Evolutionary conservation across 495 filamentous ascomycete species (phyloP).

Genomic region (Hypoxylon fragiforme): DNA sequence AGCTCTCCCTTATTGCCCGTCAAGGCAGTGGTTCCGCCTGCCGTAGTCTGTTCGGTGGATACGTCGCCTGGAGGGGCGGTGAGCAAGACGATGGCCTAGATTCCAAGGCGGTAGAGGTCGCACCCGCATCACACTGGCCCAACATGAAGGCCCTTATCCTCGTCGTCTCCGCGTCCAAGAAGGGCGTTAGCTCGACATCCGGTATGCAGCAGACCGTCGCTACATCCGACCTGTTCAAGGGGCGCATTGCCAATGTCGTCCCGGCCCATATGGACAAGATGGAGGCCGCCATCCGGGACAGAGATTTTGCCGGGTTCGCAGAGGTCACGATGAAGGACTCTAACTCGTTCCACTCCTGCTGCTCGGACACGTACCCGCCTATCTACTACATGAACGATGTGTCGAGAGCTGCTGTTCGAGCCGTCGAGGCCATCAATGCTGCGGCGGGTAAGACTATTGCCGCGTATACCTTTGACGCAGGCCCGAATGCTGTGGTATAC

Average conservation of each 20-base stretch:
- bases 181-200: conserved; percentile 84
- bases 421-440: conserved; percentile 85
- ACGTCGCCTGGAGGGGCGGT: conserved; percentile 90
- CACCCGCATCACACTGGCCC: conserved; percentile 86
- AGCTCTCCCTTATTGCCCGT: conserved; percentile 86
- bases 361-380: conserved; percentile 90
- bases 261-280: conserved; percentile 84
- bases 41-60: conserved; percentile 87
- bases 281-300: conserved; percentile 73
- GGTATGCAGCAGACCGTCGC: conserved; percentile 96
- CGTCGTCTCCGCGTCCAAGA: conserved; percentile 90
- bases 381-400: conserved; percentile 99
- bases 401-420: conserved; percentile 76
- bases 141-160: conserved; percentile 89
- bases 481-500: conserved; percentile 95
- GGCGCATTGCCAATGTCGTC: conserved; percentile 72
- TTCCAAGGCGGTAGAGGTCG: conserved; percentile 82
- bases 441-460: conserved; percentile 72
- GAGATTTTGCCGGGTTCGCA: conserved; percentile 86
- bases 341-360: conserved; percentile 94
- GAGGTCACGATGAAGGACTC: conserved; percentile 92
- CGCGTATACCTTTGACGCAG: conserved; percentile 97
- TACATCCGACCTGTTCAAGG: conserved; percentile 79
- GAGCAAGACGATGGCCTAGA: conserved; percentile 73
- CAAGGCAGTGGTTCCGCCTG: conserved; percentile 96